Conservation (phyloP, 2,329 filamentous ascomycete species). For the Lachnellula cervina region DNA sequence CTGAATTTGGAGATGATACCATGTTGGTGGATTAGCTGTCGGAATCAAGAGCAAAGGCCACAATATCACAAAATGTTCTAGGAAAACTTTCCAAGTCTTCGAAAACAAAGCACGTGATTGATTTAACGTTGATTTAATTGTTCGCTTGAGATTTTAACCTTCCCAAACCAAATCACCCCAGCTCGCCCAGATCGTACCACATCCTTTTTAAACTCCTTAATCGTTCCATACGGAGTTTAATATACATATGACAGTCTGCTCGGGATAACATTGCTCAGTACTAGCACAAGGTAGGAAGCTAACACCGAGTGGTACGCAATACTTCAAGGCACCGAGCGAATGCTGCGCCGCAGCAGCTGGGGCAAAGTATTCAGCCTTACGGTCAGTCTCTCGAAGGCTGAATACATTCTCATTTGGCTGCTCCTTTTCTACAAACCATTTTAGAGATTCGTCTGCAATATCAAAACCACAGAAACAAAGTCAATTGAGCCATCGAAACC, state of each 20-base stretch:
- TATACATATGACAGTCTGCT: neutral
- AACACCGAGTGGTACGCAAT: neutral
- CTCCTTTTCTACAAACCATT: neutral
- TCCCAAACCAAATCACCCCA: too few species aligned
- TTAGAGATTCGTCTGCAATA: neutral
- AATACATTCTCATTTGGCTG: neutral
- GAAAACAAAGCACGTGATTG: neutral
- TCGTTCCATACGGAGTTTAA: neutral
- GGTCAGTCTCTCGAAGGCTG: neutral
- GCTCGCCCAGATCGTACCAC: too few species aligned
- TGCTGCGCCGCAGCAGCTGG: conserved; percentile 8
- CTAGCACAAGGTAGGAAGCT: neutral
- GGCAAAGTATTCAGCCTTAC: conserved; percentile 8
- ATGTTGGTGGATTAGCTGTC: conserved; percentile 62
- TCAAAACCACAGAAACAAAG: neutral
- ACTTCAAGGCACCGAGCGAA: conserved; percentile 6
- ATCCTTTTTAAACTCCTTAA: neutral
- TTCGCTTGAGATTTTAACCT: too few species aligned
- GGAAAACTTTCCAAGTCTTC: neutral
- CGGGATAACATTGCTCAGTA: neutral
- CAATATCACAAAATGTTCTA: neutral
- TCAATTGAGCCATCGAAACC: neutral
- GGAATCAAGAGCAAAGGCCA: neutral
- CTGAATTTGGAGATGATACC: conserved; percentile 72
- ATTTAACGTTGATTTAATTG: too few species aligned